These are phyloP conservation scores for Flaveria brownii DNA, from an alignment of 129 eudicot species.

Conservation along the genomic window DNA sequence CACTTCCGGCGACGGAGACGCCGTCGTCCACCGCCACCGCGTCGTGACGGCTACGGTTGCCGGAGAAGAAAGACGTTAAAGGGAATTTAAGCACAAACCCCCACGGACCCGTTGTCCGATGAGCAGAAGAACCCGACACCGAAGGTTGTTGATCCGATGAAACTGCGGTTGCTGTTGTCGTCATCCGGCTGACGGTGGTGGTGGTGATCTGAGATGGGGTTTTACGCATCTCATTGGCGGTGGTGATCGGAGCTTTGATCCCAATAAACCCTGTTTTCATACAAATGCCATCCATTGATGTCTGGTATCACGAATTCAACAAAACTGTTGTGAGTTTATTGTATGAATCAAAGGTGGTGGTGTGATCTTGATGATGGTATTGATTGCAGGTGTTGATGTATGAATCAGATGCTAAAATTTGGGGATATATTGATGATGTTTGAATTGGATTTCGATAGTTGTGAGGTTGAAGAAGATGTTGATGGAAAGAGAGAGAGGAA, in stretches of 20 bases:
- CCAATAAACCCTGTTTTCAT: conserved; percentile 58
- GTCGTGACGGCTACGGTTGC: conserved; percentile 42
- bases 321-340: conserved; percentile 5
- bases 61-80: conserved; percentile 61
- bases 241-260: conserved; percentile 50
- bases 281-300: conserved; percentile 65
- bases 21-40: conserved; percentile 68
- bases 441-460: conserved; percentile 1
- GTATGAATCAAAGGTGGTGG: neutral
- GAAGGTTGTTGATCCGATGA: conserved; percentile 49
- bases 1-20: conserved; percentile 50
- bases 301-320: conserved; percentile 2
- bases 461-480: neutral
- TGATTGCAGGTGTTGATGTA: neutral
- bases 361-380: neutral
- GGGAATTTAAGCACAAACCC: conserved; percentile 69
- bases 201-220: conserved; percentile 40
- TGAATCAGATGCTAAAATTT: conserved; percentile 3
- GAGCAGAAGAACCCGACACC: conserved; percentile 36
- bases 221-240: conserved; percentile 46
- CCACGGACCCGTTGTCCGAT: conserved; percentile 46
- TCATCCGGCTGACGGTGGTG: conserved; percentile 38
- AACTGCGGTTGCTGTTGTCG: conserved; percentile 36
- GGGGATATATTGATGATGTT: conserved; percentile 18
- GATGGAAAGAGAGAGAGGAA: conserved; percentile 23